Conservation (phyloP, 305 asterid species). For the Euphrasia arctica region DNA sequence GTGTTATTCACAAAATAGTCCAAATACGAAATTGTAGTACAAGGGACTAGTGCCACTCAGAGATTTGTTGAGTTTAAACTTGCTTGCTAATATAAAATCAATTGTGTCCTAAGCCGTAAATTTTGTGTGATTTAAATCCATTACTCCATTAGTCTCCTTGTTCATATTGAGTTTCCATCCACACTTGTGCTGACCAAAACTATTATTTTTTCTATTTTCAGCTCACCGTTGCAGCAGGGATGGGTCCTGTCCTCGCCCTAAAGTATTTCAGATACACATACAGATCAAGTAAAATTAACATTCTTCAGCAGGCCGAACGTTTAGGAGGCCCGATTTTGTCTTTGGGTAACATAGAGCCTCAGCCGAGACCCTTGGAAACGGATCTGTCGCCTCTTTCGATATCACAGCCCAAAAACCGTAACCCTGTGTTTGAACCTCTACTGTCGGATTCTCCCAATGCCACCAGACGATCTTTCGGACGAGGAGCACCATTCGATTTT, state of each 20-base stretch:
- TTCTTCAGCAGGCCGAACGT: slow-evolving; percentile 94
- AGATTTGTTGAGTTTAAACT: neutral
- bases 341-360: slow-evolving; percentile 74
- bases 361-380: slow-evolving; percentile 62
- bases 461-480: slow-evolving; percentile 75
- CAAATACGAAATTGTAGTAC: neutral
- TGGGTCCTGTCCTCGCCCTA: slow-evolving; percentile 91
- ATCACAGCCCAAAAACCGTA: slow-evolving; percentile 65
- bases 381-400: slow-evolving; percentile 75
- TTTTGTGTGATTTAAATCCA: too few relatives aligned
- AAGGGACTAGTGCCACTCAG: neutral
- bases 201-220: slow-evolving; percentile 33
- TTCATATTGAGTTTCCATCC: neutral
- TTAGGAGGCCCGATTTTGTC: slow-evolving; percentile 90
- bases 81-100: too few relatives aligned
- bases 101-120: too few relatives aligned
- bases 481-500: slow-evolving; percentile 65
- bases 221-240: slow-evolving; percentile 81
- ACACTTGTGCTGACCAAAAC: slow-evolving; percentile 21
- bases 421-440: slow-evolving; percentile 77
- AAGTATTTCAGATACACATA: slow-evolving; percentile 93
- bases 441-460: slow-evolving; percentile 73
- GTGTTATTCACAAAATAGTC: neutral
- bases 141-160: too few relatives aligned
- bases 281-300: slow-evolving; percentile 85